Conservation (phyloP, 768 basidiomycete species). For the Trametes coccinea region DNA sequence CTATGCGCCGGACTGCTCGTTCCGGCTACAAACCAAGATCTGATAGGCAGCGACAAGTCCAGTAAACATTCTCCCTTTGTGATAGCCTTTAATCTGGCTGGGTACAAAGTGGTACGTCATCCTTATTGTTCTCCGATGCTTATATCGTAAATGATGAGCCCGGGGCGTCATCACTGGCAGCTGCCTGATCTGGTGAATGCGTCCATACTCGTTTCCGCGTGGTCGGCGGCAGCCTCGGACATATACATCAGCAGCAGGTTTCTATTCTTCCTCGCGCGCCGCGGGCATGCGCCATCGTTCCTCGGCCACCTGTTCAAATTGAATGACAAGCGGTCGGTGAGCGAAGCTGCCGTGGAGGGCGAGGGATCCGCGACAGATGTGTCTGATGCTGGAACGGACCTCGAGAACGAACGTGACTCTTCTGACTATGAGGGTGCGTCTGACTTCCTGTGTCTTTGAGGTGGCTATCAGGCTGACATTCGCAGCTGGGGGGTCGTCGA, state of each 20-base stretch:
- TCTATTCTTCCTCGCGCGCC: constrained; percentile 55
- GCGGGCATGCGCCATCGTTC: constrained; percentile 38
- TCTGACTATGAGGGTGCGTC: background rate
- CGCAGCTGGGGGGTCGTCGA: background rate
- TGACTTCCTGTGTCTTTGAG: background rate
- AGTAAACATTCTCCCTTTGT: constrained; percentile 47
- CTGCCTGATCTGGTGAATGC: constrained; percentile 43
- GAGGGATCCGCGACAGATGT: background rate
- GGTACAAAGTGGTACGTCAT: constrained; percentile 42
- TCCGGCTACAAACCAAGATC: constrained; percentile 35
- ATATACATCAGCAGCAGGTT: constrained; percentile 50
- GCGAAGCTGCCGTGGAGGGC: background rate
- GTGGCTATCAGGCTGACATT: background rate
- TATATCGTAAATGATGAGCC: too few species aligned
- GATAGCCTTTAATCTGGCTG: constrained; percentile 44
- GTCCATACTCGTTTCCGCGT: constrained; percentile 51
- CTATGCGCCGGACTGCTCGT: constrained; percentile 47
- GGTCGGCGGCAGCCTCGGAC: constrained; percentile 56
- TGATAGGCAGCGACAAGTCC: constrained; percentile 34
- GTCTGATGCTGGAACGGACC: constrained; percentile 2
- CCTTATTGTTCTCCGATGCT: background rate
- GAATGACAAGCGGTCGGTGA: constrained; percentile 3
- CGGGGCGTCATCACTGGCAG: constrained; percentile 7
- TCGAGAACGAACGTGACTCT: background rate
- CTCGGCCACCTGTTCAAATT: constrained; percentile 27